Evolutionary conservation across 306 rosid species (phyloP), one percentile per base, ranked within the genome.

Genomic region (Acmispon strigosus): DNA sequence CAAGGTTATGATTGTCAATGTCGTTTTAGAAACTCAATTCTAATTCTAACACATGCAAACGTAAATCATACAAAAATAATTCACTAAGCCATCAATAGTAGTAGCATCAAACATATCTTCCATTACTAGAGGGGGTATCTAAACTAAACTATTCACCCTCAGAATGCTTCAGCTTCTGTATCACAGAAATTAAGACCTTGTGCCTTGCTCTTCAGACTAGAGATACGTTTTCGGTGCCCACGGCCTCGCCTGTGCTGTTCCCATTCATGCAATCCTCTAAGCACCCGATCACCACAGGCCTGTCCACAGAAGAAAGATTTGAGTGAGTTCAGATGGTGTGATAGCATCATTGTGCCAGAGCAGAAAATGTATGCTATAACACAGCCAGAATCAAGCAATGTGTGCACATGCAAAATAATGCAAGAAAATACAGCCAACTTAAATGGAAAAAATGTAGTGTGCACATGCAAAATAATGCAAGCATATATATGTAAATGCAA

Each of bases 211-310:
- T 69, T 84, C 36, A 88, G 89, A 73, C 80, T 43, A 20, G 82
- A 86, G n/a, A 84, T 67, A 58, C 96, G 92, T 77, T 86, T 92
- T 2, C 96, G 81, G 77, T 93, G 98, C 4, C 82, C 80, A 7
- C 97, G 96, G 5, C 98, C 97, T 55, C 63, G 85, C 66, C 41
- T 78, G 78, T 90, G 97, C 65, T 93, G 94, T 74, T 93, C 98
- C 96, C 98, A 93, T 66, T 93, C 98, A 57, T 93, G 88, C 36
- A 66, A 78, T 72, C 98, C 98, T 80, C 96, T 80, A 29, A 93
- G 93, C 49, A 93, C 89, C 73, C 65, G 83, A 64, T 93, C 84
- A 24, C 89, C 90, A 48, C 97, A 90, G 59, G 97, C 98, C 98
- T 93, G 82, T 24, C 68, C 69, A 78, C 24, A 43, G 43, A 54